Percentiles rank a stretch among this genome's conserved stretches.
Evolutionary conservation across 768 basidiomycete species (phyloP).

Genomic region (Phanerodontia chrysosporium): DNA sequence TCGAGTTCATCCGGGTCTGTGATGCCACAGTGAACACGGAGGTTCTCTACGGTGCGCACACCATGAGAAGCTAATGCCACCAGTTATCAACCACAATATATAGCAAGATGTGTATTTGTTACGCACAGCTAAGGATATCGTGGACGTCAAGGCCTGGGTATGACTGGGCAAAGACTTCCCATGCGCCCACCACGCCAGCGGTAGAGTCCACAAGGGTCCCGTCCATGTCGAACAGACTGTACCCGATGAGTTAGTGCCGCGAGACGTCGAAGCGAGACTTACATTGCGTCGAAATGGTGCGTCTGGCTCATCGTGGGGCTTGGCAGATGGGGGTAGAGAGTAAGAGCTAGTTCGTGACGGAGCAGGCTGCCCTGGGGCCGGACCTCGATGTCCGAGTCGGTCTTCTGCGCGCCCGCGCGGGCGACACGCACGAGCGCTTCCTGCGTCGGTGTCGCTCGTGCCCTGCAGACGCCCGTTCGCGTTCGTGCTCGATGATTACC

Average conservation of each 20-base stretch:
- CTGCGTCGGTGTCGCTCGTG: not conserved
- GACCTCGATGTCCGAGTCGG: too few relatives aligned
- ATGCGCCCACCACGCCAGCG: conserved; percentile 76
- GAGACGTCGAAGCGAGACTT: conserved; percentile 14
- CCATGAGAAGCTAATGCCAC: conserved; percentile 66
- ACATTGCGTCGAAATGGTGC: conserved; percentile 39
- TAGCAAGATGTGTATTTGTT: not conserved
- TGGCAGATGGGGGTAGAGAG: too few relatives aligned
- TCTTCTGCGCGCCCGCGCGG: too few relatives aligned
- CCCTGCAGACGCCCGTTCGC: not conserved
- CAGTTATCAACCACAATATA: not conserved
- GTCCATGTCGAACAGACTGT: conserved; percentile 79
- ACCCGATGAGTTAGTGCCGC: not conserved
- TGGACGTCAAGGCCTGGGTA: conserved; percentile 64
- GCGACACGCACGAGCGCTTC: too few relatives aligned
- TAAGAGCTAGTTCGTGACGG: too few relatives aligned
- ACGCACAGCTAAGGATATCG: conserved; percentile 59
- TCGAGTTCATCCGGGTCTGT: conserved; percentile 63
- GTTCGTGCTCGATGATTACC: conserved; percentile 67
- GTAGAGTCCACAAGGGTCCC: conserved; percentile 82
- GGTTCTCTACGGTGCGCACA: conserved; percentile 79
- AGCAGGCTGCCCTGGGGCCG: too few relatives aligned
- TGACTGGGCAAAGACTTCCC: conserved; percentile 68
- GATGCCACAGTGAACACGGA: conserved; percentile 67
- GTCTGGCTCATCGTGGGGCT: conserved; percentile 12